phyloP scores from a whole-genome alignment of 177 flowering plant genomes.

The Vitis hybrid region DNA sequence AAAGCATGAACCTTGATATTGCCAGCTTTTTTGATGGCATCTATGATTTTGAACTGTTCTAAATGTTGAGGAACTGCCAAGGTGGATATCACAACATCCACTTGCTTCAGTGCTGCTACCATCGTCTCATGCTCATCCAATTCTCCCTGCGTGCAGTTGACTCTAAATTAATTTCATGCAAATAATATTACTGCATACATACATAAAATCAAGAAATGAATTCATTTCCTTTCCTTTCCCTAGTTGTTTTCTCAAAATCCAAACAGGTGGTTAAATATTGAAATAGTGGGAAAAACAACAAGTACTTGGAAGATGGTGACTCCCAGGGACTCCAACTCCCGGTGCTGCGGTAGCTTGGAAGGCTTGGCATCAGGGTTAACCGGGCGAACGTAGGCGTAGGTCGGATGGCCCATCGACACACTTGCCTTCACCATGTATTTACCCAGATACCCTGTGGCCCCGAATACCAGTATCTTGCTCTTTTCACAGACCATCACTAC shows the following conservation, averaged over 20 bases:
- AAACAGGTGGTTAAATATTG: too few relatives aligned
- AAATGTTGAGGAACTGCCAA: slow-evolving; percentile 33
- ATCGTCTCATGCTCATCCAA: slow-evolving; percentile 42
- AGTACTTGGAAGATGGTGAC: slow-evolving; percentile 33
- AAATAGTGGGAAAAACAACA: too few relatives aligned
- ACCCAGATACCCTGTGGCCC: slow-evolving; percentile 28
- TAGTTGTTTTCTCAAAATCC: too few relatives aligned
- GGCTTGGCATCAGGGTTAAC: slow-evolving; percentile 4
- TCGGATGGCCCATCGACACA: slow-evolving; percentile 22
- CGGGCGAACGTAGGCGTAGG: slow-evolving; percentile 23
- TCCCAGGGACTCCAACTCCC: slow-evolving; percentile 19
- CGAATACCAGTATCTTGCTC: slow-evolving; percentile 26
- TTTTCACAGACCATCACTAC: slow-evolving; percentile 7
- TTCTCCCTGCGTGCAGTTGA: slow-evolving; percentile 26
- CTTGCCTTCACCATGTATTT: slow-evolving; percentile 27
- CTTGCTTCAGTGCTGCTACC: slow-evolving; percentile 25
- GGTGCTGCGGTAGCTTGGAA: slow-evolving; percentile 13
- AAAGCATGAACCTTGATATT: slow-evolving; percentile 30
- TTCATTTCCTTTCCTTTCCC: too few relatives aligned
- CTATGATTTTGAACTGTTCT: slow-evolving; percentile 36
- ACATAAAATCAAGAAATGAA: too few relatives aligned
- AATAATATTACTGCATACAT: too few relatives aligned
- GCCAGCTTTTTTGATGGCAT: slow-evolving; percentile 41
- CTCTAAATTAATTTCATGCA: background rate
- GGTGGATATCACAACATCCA: slow-evolving; percentile 39